Percentiles rank a stretch among this genome's conserved stretches.
Evolutionary conservation across 345 rosid genomes (phyloP).

Genomic region (Gossypium sturtianum): DNA sequence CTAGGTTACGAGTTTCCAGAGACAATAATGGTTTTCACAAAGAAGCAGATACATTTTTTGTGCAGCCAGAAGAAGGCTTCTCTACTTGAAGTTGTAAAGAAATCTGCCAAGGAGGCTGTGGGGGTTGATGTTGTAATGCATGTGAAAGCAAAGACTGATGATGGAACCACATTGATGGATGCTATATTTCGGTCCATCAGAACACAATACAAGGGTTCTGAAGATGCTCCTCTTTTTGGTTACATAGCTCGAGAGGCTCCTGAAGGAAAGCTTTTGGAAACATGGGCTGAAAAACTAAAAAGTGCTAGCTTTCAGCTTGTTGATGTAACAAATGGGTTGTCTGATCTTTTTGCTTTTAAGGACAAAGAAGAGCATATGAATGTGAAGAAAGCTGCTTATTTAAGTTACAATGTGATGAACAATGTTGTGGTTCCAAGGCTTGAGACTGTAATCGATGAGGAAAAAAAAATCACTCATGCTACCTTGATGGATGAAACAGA

Average conservation of each 20-base stretch:
- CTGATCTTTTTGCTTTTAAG: constrained; percentile 77
- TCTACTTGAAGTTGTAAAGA: constrained; percentile 61
- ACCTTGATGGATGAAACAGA: constrained; percentile 82
- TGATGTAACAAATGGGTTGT: constrained; percentile 69
- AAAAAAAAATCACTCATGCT: constrained; percentile 80
- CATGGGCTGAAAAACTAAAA: constrained; percentile 65
- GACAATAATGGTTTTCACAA: constrained; percentile 77
- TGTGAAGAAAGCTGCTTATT: constrained; percentile 78
- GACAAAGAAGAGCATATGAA: constrained; percentile 62
- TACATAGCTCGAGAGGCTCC: constrained; percentile 18
- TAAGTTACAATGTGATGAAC: constrained; percentile 70
- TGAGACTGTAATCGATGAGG: constrained; percentile 88
- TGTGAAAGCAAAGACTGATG: constrained; percentile 63
- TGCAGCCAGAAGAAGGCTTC: constrained; percentile 71
- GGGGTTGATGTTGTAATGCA: constrained; percentile 60
- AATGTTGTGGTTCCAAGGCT: constrained; percentile 82
- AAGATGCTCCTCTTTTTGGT: constrained; percentile 53
- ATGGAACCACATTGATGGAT: constrained; percentile 64
- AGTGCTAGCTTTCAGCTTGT: constrained; percentile 46
- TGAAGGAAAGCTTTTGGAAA: constrained; percentile 43
- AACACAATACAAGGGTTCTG: constrained; percentile 36
- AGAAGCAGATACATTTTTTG: constrained; percentile 71
- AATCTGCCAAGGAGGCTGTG: constrained; percentile 57
- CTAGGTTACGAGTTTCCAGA: constrained; percentile 93
- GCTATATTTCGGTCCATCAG: constrained; percentile 51